Conservation (phyloP, 192 early-diverging fungal genomes). For the Anaeromyces robustus region DNA sequence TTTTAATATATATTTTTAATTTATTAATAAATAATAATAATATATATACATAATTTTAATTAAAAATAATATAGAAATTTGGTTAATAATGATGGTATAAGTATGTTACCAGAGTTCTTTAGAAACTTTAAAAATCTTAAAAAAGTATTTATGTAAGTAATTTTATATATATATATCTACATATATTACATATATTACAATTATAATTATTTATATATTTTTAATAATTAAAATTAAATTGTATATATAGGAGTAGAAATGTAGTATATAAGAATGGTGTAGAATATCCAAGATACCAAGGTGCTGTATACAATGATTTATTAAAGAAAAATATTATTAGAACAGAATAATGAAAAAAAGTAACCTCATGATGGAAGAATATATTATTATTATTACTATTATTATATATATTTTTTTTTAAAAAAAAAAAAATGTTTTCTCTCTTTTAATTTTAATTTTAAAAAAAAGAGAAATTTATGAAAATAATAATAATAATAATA, state of each 20-base stretch:
- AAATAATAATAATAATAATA: too few species aligned
- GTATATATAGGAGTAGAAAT: not conserved
- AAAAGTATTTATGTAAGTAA: not conserved
- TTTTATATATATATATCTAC: not conserved
- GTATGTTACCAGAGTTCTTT: not conserved
- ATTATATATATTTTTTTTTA: too few species aligned
- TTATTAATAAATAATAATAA: too few species aligned
- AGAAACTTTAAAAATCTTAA: not conserved
- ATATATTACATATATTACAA: too few species aligned
- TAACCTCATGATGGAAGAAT: not conserved
- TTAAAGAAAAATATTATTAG: not conserved
- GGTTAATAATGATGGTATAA: not conserved
- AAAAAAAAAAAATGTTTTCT: too few species aligned
- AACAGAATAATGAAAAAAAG: not conserved
- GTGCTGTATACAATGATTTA: not conserved
- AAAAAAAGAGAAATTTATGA: too few species aligned
- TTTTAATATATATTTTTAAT: too few species aligned
- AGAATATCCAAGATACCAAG: not conserved
- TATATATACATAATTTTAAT: too few species aligned
- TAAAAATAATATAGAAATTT: not conserved
- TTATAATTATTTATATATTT: too few species aligned
- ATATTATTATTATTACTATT: too few species aligned
- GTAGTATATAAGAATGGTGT: not conserved
- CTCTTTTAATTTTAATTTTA: too few species aligned
- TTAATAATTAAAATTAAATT: too few species aligned